Base-by-base conservation (phyloP, 2,329 filamentous ascomycete species). In the Stachybotrys echinatus region DNA sequence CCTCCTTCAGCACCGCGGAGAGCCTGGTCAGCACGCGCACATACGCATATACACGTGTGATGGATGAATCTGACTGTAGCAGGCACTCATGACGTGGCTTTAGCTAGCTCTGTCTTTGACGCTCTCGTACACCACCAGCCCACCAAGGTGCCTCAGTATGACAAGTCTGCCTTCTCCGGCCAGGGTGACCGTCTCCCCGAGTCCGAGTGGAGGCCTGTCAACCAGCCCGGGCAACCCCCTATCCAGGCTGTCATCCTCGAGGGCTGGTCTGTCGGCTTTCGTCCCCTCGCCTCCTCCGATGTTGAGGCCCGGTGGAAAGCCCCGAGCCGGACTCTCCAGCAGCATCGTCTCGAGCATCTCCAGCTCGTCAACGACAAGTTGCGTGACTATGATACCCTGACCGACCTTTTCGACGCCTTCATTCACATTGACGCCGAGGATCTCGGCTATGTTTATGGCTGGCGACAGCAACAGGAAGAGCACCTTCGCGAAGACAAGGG, bases 191-290 rank as follows among this genome's bases (percentile, higher is more conserved):
- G 91, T 46, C 73, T 80, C 1, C 80, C 85, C 0, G 69, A 79
- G 50, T 70, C 68, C 12, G 62, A 76, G 44, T 95, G 90, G 88
- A 70, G 75, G 22, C 61, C 62, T 14, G 75, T 86, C 52, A 82
- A 83, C 56, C 69, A 65, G 43, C 69, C 67, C 0, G 76, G 76
- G 8, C 73, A 79, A 48, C 65, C 62, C 3, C 72, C 67, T n/a
- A 68, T 80, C 21, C 68, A 79, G 21, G 81, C 92, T 6, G 77
- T 96, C 20, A 81, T 96, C 47, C 84, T 96, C 55, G 91, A 96
- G 67, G 91, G 92, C 18, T 96, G 91, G 92, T 94, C 87, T 65
- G 83, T 95, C 12, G 92, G 90, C 3, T 96, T 96, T 70, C 82
- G 84, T 6, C 68, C 86, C 1, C 67, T 92, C 12, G 59, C 71